A percentile compares a stretch with the other conserved stretches of the same genome.
Conservation (phyloP, 139 green algal species). For the Chlamydomonas eustigma region DNA sequence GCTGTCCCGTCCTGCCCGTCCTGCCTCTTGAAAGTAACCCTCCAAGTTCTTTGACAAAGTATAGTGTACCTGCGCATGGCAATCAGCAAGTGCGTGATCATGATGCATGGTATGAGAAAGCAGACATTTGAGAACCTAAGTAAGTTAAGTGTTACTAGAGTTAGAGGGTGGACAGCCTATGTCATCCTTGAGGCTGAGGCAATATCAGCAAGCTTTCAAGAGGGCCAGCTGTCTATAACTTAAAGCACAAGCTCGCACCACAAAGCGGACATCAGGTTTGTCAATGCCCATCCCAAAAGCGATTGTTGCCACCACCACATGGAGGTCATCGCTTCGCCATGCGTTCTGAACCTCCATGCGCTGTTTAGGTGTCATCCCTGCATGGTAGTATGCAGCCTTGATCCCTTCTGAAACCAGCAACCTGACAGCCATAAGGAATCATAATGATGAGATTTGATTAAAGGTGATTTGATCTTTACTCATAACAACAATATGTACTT, state of each 20-base stretch:
- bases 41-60: conserved; percentile 66
- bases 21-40: conserved; percentile 64
- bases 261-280: conserved; percentile 75
- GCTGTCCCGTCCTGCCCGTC: conserved; percentile 76
- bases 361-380: conserved; percentile 74
- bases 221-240: not conserved
- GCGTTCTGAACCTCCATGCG: conserved; percentile 67
- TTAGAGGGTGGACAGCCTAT: not conserved
- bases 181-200: not conserved
- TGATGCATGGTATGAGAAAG: not conserved
- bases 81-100: not conserved
- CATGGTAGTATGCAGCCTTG: conserved; percentile 73
- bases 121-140: too few species aligned
- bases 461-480: not conserved
- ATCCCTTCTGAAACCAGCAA: conserved; percentile 42
- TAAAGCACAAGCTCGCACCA: conserved; percentile 41
- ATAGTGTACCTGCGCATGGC: conserved; percentile 57
- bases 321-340: conserved; percentile 65
- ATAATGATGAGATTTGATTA: not conserved
- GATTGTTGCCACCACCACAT: conserved; percentile 84
- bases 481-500: too few species aligned
- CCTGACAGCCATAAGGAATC: not conserved
- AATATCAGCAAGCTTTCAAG: not conserved
- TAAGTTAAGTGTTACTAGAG: too few species aligned
- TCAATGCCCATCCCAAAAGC: conserved; percentile 85